Evolutionary conservation across 257 asterid species (phyloP), one percentile per base, ranked within the genome.

Genomic region (Rauvolfia tetraphylla): DNA sequence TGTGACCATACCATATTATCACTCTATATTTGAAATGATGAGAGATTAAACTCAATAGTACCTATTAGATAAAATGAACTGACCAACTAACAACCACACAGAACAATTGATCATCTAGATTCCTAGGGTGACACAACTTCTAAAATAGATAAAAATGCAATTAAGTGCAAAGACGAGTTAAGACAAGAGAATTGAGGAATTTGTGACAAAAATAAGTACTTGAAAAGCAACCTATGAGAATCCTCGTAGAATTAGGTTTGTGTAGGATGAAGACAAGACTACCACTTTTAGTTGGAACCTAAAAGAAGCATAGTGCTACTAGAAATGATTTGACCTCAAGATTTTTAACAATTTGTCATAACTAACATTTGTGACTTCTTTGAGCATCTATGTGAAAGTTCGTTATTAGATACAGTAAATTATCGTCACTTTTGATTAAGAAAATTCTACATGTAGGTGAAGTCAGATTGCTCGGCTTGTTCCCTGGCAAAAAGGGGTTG

Each of bases 261-360:
- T 72, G 70, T 17, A 33, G 65, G 29, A 76, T 53, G 69, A 68
- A 74, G 80, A 63, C 76, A 77, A 51, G 31, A 73, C 23, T 72
- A 53, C 38, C 49, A 63, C 27, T 73, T 56, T 49, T 22, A 54
- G 78, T 41, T 66, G 51, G 65, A 79, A 73, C 58, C 25, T 36
- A 38, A 20, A 15, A 25, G 6, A 33, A 68, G 22, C 58, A 34
- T 27, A 77, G 78, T 83, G 83, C 77, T 78, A 58, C 5, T n/a
- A 36, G n/a, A 68, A 78, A 84, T 84, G 78, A 84, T 84, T 81
- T 68, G 78, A 75, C 41, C 73, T 29, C n/a, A 78, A 71, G 81
- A 78, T 56, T 41, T 44, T 22, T 9, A n/a, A 29, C 58, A 7
- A 23, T n/a, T 14, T 49, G 75, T 33, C 63, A 72, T 48, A 48